Evolutionary conservation across 1,284 basidiomycete species (phyloP), one percentile per base, ranked within the genome.

Genomic region (Sporisorium iseilematis-ciliati): DNA sequence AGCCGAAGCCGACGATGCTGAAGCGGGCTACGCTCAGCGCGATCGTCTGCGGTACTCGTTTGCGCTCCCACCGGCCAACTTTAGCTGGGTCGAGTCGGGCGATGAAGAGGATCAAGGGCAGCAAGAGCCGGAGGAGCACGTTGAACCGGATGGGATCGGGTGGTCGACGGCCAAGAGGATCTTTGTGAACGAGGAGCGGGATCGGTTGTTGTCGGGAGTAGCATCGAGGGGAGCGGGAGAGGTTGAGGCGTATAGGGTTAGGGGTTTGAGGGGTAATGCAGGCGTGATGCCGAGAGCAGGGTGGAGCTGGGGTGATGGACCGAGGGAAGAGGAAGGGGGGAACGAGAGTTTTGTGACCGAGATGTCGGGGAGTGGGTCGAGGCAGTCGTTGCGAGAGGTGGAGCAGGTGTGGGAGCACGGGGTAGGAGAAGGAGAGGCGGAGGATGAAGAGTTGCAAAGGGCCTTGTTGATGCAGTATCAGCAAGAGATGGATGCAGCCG

Each of bases 91-190:
- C 7, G 65, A 68, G 20, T 41, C 48, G 25, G 46, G 53, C 0
- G 53, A 69, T 4, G 48, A 62, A 18, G 48, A 62, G 14, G 56
- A 42, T 11, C 60, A 55, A 6, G 50, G n/a, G n/a, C n/a, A n/a
- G n/a, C n/a, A 31, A 31, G 31, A 41, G 10, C 26, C 46, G 41
- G 23, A 14, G 26, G 46, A 29, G 45, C 71, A 65, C 21, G 65
- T 57, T 2, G 64, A 64, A 38, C 65, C 58, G 51, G 73, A 75
- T 42, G 68, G 60, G 0, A 68, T 75, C 6, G 73, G 64, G 10
- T 75, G 64, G 60, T 65, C 61, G 16, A 75, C 73, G 0, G 73
- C 73, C 2, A 67, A 65, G 41, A 35, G 58, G 5, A 62, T 75
- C 10, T 75, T 57, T 33, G 33, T 75, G 1, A 45, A 51, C 23